Conservation (phyloP, 805 yeast genomes). For the Yarrowia porcina region DNA sequence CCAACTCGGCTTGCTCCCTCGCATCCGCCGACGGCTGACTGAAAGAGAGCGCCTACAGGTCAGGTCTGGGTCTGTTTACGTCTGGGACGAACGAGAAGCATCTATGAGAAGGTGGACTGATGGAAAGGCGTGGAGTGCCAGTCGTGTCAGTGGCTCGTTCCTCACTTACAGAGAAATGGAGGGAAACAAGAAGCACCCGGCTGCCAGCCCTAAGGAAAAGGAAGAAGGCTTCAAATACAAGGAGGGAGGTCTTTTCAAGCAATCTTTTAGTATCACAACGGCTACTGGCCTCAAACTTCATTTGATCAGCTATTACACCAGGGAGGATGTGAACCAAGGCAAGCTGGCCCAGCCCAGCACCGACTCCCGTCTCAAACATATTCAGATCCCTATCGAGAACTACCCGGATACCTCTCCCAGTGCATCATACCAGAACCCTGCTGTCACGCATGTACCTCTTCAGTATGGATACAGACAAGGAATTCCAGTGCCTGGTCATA, state of each 20-base stretch:
- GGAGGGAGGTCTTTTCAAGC: slow-evolving; percentile 57
- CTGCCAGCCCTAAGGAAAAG: neutral
- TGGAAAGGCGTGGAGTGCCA: slow-evolving; percentile 70
- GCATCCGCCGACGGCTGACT: slow-evolving; percentile 54
- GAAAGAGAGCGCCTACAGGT: slow-evolving; percentile 55
- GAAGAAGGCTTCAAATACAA: slow-evolving; percentile 43
- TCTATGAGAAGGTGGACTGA: slow-evolving; percentile 79
- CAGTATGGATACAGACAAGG: slow-evolving; percentile 20
- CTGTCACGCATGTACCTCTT: slow-evolving; percentile 9
- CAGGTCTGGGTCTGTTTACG: slow-evolving; percentile 56
- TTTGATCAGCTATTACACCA: slow-evolving; percentile 52
- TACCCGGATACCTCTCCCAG: slow-evolving; percentile 28
- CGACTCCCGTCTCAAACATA: slow-evolving; percentile 42
- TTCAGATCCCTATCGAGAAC: slow-evolving; percentile 37
- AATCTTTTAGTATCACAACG: slow-evolving; percentile 57
- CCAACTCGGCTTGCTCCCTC: slow-evolving; percentile 52
- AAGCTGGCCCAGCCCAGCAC: slow-evolving; percentile 44
- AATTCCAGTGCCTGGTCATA: slow-evolving; percentile 13
- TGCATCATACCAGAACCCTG: slow-evolving; percentile 28
- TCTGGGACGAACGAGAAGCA: slow-evolving; percentile 70
- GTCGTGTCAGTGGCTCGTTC: slow-evolving; percentile 63
- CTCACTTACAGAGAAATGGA: slow-evolving; percentile 63
- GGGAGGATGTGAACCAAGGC: slow-evolving; percentile 33
- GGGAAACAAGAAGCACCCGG: slow-evolving; percentile 24
- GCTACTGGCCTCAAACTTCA: slow-evolving; percentile 54